These are phyloP conservation scores for Saccharomyces hybrid DNA, from an alignment of 1,139 yeast species.

Conservation along the genomic window DNA sequence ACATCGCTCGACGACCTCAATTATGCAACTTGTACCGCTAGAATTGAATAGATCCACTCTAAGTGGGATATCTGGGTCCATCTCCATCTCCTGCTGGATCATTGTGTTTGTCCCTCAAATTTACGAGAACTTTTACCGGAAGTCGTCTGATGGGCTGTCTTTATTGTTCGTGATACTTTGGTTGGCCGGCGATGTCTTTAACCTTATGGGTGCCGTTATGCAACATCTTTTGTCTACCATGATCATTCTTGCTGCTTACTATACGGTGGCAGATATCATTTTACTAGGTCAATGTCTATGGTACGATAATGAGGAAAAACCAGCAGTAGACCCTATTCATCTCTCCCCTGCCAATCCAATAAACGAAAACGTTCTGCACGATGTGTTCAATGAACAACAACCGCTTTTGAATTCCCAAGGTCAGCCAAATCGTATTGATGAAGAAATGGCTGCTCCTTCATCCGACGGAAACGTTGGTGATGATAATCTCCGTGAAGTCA, in stretches of 20 bases:
- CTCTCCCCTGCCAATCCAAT: slow-evolving; percentile 87
- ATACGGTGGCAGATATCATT: slow-evolving; percentile 83
- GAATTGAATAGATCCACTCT: slow-evolving; percentile 68
- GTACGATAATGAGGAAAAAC: slow-evolving; percentile 48
- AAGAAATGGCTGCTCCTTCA: slow-evolving; percentile 16
- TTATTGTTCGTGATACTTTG: slow-evolving; percentile 75
- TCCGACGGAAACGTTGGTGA: slow-evolving; percentile 5
- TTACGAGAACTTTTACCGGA: slow-evolving; percentile 79
- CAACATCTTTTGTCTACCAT: slow-evolving; percentile 90
- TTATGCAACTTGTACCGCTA: slow-evolving; percentile 44
- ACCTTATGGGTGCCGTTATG: slow-evolving; percentile 77
- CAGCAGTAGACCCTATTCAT: slow-evolving; percentile 61
- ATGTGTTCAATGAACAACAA: slow-evolving; percentile 39
- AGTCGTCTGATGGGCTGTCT: slow-evolving; percentile 82
- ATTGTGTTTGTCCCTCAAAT: slow-evolving; percentile 96
- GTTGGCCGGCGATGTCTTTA: slow-evolving; percentile 86
- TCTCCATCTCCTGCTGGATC: slow-evolving; percentile 95
- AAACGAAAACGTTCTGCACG: slow-evolving; percentile 57
- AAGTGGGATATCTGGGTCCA: slow-evolving; percentile 84
- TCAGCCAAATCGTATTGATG: slow-evolving; percentile 7
- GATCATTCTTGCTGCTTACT: slow-evolving; percentile 84
- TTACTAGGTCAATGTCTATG: slow-evolving; percentile 72
- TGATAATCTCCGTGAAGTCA: slow-evolving; percentile 5
- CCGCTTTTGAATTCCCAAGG: slow-evolving; percentile 26
- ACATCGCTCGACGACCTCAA: neutral